Evolutionary conservation across 73 alveolate species (phyloP).

Genomic region (Uronychia binucleata): DNA sequence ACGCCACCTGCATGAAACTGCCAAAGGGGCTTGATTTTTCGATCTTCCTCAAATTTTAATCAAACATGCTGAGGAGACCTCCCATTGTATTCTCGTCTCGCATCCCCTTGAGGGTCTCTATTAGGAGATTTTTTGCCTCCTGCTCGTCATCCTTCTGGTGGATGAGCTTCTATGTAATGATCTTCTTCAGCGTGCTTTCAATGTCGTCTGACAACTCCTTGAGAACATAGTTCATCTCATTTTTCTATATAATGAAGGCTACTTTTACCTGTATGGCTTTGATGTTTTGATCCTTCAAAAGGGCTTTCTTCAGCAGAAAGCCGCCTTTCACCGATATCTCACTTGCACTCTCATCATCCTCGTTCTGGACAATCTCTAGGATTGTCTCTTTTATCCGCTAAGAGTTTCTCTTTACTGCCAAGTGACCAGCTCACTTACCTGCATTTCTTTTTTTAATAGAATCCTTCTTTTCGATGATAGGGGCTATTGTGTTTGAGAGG

Average conservation of each 20-base stretch:
- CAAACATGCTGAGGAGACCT: neutral
- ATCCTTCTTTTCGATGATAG: no score
- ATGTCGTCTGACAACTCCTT: neutral
- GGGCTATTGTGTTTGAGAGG: no score
- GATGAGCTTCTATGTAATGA: neutral
- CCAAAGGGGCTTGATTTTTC: neutral
- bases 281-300: neutral
- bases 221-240: neutral
- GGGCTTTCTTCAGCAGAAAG: neutral
- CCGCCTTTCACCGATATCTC: no score
- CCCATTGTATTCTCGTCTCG: neutral
- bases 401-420: no score
- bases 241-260: neutral
- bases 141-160: neutral
- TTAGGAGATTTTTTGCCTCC: neutral
- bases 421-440: no score
- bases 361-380: no score
- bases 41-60: neutral
- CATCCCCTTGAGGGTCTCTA: neutral
- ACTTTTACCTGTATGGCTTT: neutral
- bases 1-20: neutral
- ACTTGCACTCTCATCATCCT: no score
- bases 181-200: neutral
- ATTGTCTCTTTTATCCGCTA: no score
- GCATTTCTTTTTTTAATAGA: no score